Percentiles rank a stretch among this genome's conserved stretches.
These are phyloP conservation scores for Earliella scabrosa DNA, from an alignment of 1,284 basidiomycete species.

Conservation along the genomic window DNA sequence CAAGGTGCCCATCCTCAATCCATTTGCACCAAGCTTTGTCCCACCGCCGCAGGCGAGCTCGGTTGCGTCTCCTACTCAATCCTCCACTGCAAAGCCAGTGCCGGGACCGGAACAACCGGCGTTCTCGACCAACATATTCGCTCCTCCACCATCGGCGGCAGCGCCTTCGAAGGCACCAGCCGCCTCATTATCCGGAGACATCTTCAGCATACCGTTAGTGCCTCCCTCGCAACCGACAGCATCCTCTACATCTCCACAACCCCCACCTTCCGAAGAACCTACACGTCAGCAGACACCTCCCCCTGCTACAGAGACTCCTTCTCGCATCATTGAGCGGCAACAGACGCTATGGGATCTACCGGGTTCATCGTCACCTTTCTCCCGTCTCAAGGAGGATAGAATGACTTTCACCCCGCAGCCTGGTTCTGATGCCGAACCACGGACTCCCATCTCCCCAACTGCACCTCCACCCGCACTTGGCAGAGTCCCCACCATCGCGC, in stretches of 20 bases:
- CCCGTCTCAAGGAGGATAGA: slow-evolving; percentile 21
- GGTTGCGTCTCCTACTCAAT: neutral
- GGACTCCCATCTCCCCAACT: slow-evolving; percentile 26
- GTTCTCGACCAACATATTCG: slow-evolving; percentile 7
- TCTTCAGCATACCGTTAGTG: slow-evolving; percentile 6
- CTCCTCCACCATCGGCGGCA: neutral
- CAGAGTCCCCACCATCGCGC: slow-evolving; percentile 25
- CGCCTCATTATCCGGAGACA: neutral
- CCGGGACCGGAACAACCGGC: neutral
- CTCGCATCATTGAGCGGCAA: slow-evolving; percentile 29
- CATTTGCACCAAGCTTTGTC: slow-evolving; percentile 15
- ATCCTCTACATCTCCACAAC: neutral
- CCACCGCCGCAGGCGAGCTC: slow-evolving; percentile 1
- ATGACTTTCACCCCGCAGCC: slow-evolving; percentile 20
- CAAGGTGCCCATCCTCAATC: slow-evolving; percentile 4
- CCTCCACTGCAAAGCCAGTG: neutral
- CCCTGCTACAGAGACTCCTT: slow-evolving; percentile 9
- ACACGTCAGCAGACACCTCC: slow-evolving; percentile 4
- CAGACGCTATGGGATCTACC: slow-evolving; percentile 36
- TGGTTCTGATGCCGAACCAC: slow-evolving; percentile 10
- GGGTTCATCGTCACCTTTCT: slow-evolving; percentile 23
- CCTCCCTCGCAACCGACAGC: neutral
- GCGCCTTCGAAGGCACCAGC: neutral
- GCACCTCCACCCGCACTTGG: slow-evolving; percentile 29
- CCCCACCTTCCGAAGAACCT: neutral